These are phyloP conservation scores for Gaeumannomyces tritici DNA, from an alignment of 2,329 filamentous ascomycete genomes.

Conservation along the genomic window DNA sequence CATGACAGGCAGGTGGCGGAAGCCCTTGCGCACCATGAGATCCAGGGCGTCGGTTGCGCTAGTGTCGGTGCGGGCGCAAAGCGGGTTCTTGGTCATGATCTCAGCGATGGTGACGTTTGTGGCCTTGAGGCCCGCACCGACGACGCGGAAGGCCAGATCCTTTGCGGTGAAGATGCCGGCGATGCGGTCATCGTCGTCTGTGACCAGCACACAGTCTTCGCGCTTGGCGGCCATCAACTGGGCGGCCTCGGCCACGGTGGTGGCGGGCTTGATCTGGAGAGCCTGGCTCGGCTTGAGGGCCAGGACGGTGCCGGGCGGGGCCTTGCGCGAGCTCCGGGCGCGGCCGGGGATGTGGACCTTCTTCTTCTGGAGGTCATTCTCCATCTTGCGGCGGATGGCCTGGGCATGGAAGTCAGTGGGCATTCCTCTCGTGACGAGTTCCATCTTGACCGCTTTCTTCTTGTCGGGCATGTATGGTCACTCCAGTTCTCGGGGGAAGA, in stretches of 20 bases:
- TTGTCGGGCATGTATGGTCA: background rate
- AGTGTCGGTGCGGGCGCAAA: conserved; percentile 94
- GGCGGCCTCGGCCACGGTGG: conserved; percentile 89
- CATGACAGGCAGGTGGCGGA: conserved; percentile 96
- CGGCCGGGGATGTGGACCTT: conserved; percentile 63
- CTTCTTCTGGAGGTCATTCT: conserved; percentile 97
- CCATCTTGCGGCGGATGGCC: conserved; percentile 95
- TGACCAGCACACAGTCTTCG: conserved; percentile 95
- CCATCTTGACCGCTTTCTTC: background rate
- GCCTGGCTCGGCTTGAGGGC: conserved; percentile 91
- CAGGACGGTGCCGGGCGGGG: conserved; percentile 90
- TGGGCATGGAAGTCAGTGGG: conserved; percentile 32
- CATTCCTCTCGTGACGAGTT: conserved; percentile 6
- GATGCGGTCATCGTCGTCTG: conserved; percentile 95
- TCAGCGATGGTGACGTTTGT: conserved; percentile 87
- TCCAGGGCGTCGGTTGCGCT: conserved; percentile 96
- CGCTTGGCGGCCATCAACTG: conserved; percentile 98
- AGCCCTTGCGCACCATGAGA: conserved; percentile 96
- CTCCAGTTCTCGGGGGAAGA: background rate
- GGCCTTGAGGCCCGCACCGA: conserved; percentile 82
- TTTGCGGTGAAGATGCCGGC: conserved; percentile 98
- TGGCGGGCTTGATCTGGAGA: conserved; percentile 92
- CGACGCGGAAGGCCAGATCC: conserved; percentile 93
- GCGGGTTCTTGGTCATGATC: conserved; percentile 99
- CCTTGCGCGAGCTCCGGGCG: conserved; percentile 80